These are phyloP conservation scores for Nitzschia palea DNA, from an alignment of 108 stramenopile genomes.

Conservation along the genomic window DNA sequence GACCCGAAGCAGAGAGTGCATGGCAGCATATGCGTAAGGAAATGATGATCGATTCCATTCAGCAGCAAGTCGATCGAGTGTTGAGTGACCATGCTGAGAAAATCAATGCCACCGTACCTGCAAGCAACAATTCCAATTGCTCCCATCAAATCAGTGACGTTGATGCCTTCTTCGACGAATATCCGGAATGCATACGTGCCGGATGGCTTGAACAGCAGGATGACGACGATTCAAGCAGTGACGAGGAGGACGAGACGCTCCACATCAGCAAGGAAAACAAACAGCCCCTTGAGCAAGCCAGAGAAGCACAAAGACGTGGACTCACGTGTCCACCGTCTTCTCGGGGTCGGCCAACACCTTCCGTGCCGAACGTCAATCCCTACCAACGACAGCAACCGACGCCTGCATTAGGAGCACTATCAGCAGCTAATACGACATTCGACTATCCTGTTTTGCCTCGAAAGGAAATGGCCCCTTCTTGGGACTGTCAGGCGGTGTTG, in stretches of 20 bases:
- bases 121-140: no score
- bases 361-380: background rate
- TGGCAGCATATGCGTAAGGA: background rate
- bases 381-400: background rate
- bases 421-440: no score
- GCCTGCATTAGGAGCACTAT: background rate
- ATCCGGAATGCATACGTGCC: slow-evolving; percentile 64
- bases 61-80: background rate
- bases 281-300: slow-evolving; percentile 7
- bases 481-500: no score
- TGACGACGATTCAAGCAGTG: slow-evolving; percentile 16
- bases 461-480: no score
- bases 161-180: slow-evolving; percentile 69
- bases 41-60: background rate
- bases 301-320: background rate
- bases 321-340: background rate
- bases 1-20: no score
- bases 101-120: background rate
- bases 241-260: background rate
- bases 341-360: background rate
- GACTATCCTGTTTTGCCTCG: no score
- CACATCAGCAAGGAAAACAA: background rate
- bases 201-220: slow-evolving; percentile 11
- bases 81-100: background rate
- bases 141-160: slow-evolving; percentile 23